Evolutionary conservation across 2,329 filamentous ascomycete species (phyloP), one percentile per base, ranked within the genome.

Genomic region (Colletotrichum liaoningense): DNA sequence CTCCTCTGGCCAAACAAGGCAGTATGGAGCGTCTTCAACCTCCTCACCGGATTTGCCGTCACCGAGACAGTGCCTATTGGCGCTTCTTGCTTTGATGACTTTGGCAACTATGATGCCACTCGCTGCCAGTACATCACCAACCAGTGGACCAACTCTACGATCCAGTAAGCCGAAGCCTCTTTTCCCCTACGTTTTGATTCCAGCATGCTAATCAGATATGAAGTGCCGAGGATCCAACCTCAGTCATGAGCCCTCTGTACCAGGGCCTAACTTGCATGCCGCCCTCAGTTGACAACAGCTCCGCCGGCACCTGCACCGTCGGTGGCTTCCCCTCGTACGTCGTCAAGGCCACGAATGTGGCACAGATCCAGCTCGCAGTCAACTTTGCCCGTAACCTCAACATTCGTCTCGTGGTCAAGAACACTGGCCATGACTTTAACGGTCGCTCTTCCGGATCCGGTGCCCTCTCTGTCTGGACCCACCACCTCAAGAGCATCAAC

Each of bases 371-470:
- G 78, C 79, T 84, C 3, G 82, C 84, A 1, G 78, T 88, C 49
- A 86, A 86, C 72, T 85, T 88, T 74, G 86, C 86, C n/a, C 81
- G 83, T 9, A 82, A 81, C 35, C 76, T 80, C 7, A 87, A 87
- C 76, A 80, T 89, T 63, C 86, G 87, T 3, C 78, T 89, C 24
- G 83, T 88, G 55, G 81, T 89, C 63, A 83, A 84, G 67, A 88
- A 89, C 79, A 82, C 80, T 4, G 81, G 81, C 28, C 79, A 80
- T 67, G 77, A 80, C 59, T 80, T 77, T 76, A 75, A 79, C n/a
- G 82, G 81, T 19, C 79, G 78, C 16, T 83, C 81, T 0, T 79
- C 79, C 3, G 83, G 83, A 8, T 77, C 77, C 9, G 82, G 83
- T 11, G 77, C 79, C 6, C 74, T 86, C 16, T 77, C 79, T 7